These are phyloP conservation scores for Magnolia changhungtana DNA, from an alignment of 164 flowering plant species.

Conservation along the genomic window DNA sequence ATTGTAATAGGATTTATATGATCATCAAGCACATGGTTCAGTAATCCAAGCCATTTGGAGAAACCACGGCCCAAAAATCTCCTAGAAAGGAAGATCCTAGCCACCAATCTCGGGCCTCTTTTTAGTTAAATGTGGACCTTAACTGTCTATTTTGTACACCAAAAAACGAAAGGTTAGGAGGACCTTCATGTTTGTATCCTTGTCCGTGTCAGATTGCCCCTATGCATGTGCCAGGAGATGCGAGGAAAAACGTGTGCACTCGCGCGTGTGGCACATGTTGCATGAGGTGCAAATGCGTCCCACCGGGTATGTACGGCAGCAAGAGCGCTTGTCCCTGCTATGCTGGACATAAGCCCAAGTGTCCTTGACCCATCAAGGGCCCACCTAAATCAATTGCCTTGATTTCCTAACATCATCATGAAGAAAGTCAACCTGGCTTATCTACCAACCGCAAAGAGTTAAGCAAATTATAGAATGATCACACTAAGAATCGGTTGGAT, in stretches of 20 bases:
- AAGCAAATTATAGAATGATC: too few species aligned
- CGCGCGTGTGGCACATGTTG: slow-evolving; percentile 67
- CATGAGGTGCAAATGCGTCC: slow-evolving; percentile 58
- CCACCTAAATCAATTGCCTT: not conserved
- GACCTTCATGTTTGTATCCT: not conserved
- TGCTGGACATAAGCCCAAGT: too few species aligned
- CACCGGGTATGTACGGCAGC: slow-evolving; percentile 76
- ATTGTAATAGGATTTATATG: not conserved
- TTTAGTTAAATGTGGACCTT: too few species aligned
- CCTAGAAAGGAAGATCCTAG: not conserved
- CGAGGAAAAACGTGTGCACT: slow-evolving; percentile 49
- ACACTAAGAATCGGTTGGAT: too few species aligned
- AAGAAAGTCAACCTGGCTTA: not conserved
- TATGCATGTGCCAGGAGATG: slow-evolving; percentile 52
- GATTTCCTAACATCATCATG: not conserved
- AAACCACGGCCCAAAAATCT: not conserved
- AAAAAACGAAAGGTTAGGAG: too few species aligned
- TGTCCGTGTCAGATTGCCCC: slow-evolving; percentile 41
- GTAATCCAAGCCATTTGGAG: too few species aligned
- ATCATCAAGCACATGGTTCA: too few species aligned
- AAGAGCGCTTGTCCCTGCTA: slow-evolving; percentile 60
- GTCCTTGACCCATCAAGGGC: slow-evolving; percentile 20
- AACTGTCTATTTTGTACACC: too few species aligned
- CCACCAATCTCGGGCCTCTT: too few species aligned
- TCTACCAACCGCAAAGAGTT: too few species aligned